Conservation (phyloP, 192 early-diverging fungal species). For the Pilobolus umbonatus region DNA sequence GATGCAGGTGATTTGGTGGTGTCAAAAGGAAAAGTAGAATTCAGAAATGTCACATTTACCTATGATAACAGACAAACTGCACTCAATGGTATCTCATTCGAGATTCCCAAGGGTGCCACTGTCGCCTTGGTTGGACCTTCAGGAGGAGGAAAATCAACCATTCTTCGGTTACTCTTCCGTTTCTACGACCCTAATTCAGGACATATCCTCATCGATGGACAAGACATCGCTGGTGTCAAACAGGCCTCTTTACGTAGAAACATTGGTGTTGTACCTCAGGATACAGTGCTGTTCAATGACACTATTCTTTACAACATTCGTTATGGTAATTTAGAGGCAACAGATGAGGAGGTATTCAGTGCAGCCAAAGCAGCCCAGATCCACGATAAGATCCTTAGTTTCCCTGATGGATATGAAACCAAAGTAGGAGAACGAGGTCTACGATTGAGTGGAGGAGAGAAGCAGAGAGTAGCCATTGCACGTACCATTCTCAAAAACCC, state of each 20-base stretch:
- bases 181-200: constrained; percentile 85
- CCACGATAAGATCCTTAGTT: constrained; percentile 70
- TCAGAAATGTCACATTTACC: constrained; percentile 65
- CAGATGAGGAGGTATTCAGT: constrained; percentile 60
- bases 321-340: constrained; percentile 68
- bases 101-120: constrained; percentile 63
- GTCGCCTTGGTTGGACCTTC: constrained; percentile 76
- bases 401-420: constrained; percentile 66
- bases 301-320: constrained; percentile 91
- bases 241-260: constrained; percentile 69
- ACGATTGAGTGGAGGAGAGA: constrained; percentile 86
- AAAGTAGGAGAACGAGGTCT: constrained; percentile 65
- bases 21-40: constrained; percentile 54
- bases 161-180: constrained; percentile 75
- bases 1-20: constrained; percentile 52
- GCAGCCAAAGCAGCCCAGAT: constrained; percentile 77
- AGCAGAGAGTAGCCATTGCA: constrained; percentile 84
- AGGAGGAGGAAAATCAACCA: constrained; percentile 76
- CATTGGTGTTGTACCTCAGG: constrained; percentile 93
- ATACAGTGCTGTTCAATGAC: constrained; percentile 95
- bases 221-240: constrained; percentile 61
- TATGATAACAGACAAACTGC: constrained; percentile 68
- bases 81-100: constrained; percentile 65
- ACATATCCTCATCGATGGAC: constrained; percentile 80
- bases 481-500: constrained; percentile 72